Evolutionary conservation across 2,329 filamentous ascomycete genomes (phyloP).

Genomic region (Pyricularia grisea): DNA sequence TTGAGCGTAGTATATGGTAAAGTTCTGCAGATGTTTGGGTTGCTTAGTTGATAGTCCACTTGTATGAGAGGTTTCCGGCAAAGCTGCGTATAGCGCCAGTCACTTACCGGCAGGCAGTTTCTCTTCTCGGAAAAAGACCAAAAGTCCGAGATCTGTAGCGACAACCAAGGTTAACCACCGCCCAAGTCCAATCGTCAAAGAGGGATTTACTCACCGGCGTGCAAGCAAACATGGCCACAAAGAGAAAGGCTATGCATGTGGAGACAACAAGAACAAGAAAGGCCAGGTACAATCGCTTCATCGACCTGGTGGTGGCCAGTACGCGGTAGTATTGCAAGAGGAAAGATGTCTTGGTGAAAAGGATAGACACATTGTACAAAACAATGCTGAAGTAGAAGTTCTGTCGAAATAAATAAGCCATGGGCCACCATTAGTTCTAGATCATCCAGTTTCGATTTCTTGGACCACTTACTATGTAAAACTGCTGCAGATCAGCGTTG

Average conservation of each 20-base stretch:
- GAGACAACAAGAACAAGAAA: neutral
- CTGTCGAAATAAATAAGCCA: neutral
- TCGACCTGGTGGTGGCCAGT: neutral
- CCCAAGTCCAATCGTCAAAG: neutral
- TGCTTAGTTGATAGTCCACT: too few relatives aligned
- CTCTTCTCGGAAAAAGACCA: neutral
- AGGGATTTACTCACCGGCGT: neutral
- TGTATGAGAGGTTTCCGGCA: neutral
- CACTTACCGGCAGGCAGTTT: neutral
- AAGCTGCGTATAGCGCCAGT: neutral
- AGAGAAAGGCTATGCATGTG: neutral
- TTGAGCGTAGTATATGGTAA: neutral
- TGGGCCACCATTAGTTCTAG: neutral
- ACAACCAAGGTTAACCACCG: neutral
- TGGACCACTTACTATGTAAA: neutral
- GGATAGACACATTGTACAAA: neutral
- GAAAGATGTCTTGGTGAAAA: neutral
- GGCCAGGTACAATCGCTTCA: neutral
- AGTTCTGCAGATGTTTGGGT: neutral
- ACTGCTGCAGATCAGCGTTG: neutral
- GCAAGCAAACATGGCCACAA: neutral
- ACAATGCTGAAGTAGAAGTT: neutral
- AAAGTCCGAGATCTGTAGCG: neutral
- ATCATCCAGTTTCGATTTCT: neutral
- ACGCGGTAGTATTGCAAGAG: neutral